Base-by-base conservation (phyloP, 306 rosid genomes). In the Lathyrus aphaca region DNA sequence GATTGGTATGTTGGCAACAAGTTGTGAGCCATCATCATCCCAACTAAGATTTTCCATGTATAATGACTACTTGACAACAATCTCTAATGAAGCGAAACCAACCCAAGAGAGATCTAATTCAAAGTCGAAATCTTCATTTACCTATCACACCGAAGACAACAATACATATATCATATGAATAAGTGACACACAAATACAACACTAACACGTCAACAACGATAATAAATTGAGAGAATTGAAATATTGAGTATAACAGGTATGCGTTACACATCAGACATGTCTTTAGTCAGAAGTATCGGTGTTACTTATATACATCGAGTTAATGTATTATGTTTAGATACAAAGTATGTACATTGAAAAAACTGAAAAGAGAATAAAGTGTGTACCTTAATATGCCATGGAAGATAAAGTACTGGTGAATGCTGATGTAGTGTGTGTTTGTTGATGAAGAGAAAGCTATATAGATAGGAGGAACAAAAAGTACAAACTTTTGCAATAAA, bases 31-130 rank as follows among this genome's bases (percentile, higher is more conserved):
- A 74, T 80, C 84, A 75, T 79, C 84, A 76, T 80, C 83, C 97
- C 97, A 90, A 30, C 76, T 85, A 76, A 83, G 37, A 73, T 79
- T 77, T 61, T 89, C 96, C 98, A 92, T 92, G 8, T 56, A 55
- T 55, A 17, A 62, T 72, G 16, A 32, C 43, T 44, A 65, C 19
- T 55, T 68, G 29, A 45, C 56, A 48, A 64, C 60, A 42, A 42
- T 19, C 55, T 46, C 75, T 68, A 54, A 44, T 54, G 64, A 79
- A 32, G 60, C 32, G 32, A 68, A 50, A 39, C 64, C 76, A 38
- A 23, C 21, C 63, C 75, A 38, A 23, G 38, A 77, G 79, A 71
- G 45, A 74, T 62, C 79, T 69, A 64, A 50, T 59, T 64, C 51
- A 68, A 64, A 57, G 16, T 44, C 59, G 50, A 37, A 71, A 16